These are phyloP conservation scores for Climacium dendroides DNA, from an alignment of 225 moss, liverwort and hornwort species.

Conservation along the genomic window DNA sequence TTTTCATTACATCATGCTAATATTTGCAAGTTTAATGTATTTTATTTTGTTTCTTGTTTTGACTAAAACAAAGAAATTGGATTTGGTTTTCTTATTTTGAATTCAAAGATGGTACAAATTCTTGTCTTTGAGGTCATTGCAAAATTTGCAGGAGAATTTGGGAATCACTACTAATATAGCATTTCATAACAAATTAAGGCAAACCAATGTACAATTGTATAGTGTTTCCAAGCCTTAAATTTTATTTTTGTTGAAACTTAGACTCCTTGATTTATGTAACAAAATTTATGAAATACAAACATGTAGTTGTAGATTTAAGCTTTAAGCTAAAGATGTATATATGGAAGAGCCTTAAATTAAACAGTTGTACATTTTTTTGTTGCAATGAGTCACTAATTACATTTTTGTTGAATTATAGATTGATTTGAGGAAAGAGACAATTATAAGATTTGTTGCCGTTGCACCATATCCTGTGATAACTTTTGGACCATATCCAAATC, in stretches of 20 bases:
- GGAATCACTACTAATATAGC: background rate
- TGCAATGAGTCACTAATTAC: background rate
- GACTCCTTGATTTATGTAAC: background rate
- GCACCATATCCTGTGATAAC: constrained; percentile 60
- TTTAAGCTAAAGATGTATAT: background rate
- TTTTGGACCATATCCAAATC: constrained; percentile 72
- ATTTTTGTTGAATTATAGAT: constrained; percentile 16
- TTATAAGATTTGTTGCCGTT: constrained; percentile 38
- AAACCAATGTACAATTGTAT: background rate
- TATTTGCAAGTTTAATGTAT: background rate
- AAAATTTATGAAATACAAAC: background rate
- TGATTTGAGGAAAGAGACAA: constrained; percentile 57
- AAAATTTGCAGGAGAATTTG: too few species aligned
- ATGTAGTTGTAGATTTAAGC: background rate
- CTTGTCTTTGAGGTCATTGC: background rate
- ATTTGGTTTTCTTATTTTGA: background rate
- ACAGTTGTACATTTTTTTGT: background rate
- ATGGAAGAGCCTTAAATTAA: background rate
- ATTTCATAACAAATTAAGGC: background rate
- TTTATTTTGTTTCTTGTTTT: background rate
- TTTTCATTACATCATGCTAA: background rate
- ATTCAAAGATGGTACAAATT: background rate
- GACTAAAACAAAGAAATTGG: background rate
- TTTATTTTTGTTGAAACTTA: background rate
- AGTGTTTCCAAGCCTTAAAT: background rate